Percentiles rank a stretch among this genome's conserved stretches.
phyloP scores from a whole-genome alignment of 257 asterid species.

The Solanum lignicaule region DNA sequence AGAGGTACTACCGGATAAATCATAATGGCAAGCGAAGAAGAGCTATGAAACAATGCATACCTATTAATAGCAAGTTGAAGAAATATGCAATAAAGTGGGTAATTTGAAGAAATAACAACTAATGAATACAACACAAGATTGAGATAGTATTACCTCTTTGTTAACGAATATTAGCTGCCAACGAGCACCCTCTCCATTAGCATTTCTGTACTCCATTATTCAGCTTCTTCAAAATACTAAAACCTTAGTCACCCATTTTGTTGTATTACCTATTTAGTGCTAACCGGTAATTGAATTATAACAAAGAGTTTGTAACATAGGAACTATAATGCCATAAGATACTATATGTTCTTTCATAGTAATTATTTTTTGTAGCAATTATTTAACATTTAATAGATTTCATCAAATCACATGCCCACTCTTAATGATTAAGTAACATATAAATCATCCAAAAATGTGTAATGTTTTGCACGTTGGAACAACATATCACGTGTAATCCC shows the following conservation, averaged over 20 bases:
- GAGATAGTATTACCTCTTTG: not conserved
- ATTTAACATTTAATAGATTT: not conserved
- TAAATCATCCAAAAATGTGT: not conserved
- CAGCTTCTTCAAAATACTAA: not conserved
- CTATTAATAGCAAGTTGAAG: not conserved
- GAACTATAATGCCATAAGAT: not conserved
- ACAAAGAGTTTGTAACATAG: not conserved
- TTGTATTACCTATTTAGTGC: not conserved
- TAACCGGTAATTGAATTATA: not conserved
- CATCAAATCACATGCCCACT: not conserved
- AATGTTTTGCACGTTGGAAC: not conserved
- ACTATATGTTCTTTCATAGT: not conserved
- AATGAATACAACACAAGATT: not conserved
- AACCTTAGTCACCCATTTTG: not conserved
- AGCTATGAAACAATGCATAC: not conserved
- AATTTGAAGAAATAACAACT: not conserved
- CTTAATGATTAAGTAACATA: not conserved
- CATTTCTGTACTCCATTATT: not conserved
- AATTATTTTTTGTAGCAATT: not conserved
- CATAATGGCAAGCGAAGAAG: not conserved
- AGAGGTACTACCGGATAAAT: not conserved
- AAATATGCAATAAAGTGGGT: not conserved
- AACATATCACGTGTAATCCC: not conserved
- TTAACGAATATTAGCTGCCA: not conserved
- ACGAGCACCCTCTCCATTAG: not conserved